phyloP scores from a whole-genome alignment of 1,139 yeast species.

The Candida sojae region DNA sequence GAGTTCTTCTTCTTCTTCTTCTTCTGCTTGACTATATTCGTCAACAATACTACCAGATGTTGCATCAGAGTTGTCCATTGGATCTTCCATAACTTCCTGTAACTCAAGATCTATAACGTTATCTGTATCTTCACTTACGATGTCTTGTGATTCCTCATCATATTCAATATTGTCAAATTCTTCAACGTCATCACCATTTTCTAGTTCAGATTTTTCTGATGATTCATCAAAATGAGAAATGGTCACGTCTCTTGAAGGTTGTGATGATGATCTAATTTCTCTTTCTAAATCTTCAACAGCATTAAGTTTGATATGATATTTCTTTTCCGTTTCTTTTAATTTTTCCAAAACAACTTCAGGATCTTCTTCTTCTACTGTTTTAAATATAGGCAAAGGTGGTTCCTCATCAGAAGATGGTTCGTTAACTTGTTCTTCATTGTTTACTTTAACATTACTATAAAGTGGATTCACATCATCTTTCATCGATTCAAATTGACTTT shows the following conservation, averaged over 20 bases:
- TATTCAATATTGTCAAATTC: neutral
- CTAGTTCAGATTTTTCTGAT: neutral
- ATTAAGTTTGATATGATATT: slow-evolving; percentile 31
- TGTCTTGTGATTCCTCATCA: slow-evolving; percentile 3
- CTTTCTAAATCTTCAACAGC: slow-evolving; percentile 33
- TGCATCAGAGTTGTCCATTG: slow-evolving; percentile 7
- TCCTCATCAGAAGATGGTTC: slow-evolving; percentile 12
- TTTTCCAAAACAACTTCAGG: slow-evolving; percentile 31
- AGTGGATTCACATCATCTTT: slow-evolving; percentile 8
- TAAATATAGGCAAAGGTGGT: slow-evolving; percentile 28
- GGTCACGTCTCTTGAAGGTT: neutral
- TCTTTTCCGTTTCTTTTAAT: slow-evolving; percentile 33
- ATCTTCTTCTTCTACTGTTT: slow-evolving; percentile 32
- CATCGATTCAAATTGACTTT: slow-evolving; percentile 16
- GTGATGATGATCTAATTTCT: slow-evolving; percentile 11
- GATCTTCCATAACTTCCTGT: neutral
- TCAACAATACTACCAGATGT: neutral
- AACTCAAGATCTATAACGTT: slow-evolving; percentile 9
- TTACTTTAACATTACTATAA: slow-evolving; percentile 7
- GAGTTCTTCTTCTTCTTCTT: slow-evolving; percentile 3
- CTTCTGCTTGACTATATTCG: neutral
- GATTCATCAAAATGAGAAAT: neutral
- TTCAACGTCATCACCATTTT: neutral
- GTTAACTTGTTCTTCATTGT: slow-evolving; percentile 3
- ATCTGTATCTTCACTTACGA: slow-evolving; percentile 8